Evolutionary conservation across 1,284 basidiomycete species (phyloP).

Genomic region (Ceratobasidium sp.): DNA sequence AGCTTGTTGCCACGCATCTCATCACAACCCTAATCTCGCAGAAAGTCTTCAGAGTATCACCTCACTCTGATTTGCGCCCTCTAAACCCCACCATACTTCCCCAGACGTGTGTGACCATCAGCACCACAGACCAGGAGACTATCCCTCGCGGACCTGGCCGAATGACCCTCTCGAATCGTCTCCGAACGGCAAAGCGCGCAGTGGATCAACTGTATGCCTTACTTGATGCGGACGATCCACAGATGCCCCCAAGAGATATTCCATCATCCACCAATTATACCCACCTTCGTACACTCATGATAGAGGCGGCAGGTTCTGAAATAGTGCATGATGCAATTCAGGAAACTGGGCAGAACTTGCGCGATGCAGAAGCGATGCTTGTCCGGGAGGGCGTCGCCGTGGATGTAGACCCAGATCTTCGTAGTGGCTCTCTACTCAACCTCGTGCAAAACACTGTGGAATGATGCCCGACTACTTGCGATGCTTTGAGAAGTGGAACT

Average conservation of each 20-base stretch:
- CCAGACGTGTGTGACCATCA: constrained; percentile 43
- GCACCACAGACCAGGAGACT: constrained; percentile 43
- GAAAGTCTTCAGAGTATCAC: constrained; percentile 29
- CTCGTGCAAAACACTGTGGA: constrained; percentile 23
- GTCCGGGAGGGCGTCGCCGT: constrained; percentile 31
- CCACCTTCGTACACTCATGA: constrained; percentile 29
- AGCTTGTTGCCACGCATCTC: constrained; percentile 43
- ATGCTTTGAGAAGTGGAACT: not conserved
- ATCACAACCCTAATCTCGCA: constrained; percentile 41
- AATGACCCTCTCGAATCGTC: constrained; percentile 37
- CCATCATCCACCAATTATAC: constrained; percentile 36
- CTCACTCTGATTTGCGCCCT: constrained; percentile 30
- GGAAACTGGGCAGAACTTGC: constrained; percentile 41
- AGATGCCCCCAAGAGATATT: constrained; percentile 20
- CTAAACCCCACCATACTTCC: constrained; percentile 42
- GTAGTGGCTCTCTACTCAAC: constrained; percentile 18
- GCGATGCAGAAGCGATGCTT: constrained; percentile 31
- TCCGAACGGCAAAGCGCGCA: constrained; percentile 44
- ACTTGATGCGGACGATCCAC: constrained; percentile 38
- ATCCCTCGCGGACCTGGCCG: constrained; percentile 35
- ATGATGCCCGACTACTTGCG: constrained; percentile 3
- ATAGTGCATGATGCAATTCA: constrained; percentile 7
- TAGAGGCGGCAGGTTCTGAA: constrained; percentile 28
- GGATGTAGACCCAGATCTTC: constrained; percentile 39
- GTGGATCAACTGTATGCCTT: constrained; percentile 40